A percentile compares a stretch with the other conserved stretches of the same genome.
phyloP scores from a whole-genome alignment of 208 protist genomes.

The Leishmania arabica region DNA sequence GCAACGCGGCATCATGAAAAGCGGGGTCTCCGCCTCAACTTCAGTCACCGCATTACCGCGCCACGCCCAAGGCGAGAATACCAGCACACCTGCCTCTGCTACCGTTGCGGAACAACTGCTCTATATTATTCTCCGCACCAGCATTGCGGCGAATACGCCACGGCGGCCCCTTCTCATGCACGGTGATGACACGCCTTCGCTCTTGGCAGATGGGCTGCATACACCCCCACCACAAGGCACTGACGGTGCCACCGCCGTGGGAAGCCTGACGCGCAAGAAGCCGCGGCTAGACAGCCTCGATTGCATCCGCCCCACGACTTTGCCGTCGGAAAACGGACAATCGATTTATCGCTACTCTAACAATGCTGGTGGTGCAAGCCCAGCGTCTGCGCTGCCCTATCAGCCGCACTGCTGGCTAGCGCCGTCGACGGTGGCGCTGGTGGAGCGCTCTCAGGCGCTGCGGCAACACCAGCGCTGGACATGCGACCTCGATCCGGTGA shows the following conservation, averaged over 20 bases:
- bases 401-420: slow-evolving; percentile 60
- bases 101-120: slow-evolving; percentile 63
- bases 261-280: slow-evolving; percentile 17
- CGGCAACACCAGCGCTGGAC: slow-evolving; percentile 66
- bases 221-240: background rate
- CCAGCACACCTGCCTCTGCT: background rate
- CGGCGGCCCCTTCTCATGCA: background rate
- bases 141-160: slow-evolving; percentile 43
- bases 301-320: background rate
- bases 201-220: background rate
- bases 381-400: slow-evolving; percentile 22
- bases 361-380: background rate
- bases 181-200: background rate
- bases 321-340: background rate
- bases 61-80: background rate
- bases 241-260: background rate
- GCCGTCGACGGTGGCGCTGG: slow-evolving; percentile 41
- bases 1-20: slow-evolving; percentile 12
- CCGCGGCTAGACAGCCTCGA: slow-evolving; percentile 1
- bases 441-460: slow-evolving; percentile 55
- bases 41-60: background rate
- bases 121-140: slow-evolving; percentile 85
- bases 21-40: background rate
- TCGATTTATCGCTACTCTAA: background rate
- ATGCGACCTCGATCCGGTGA: slow-evolving; percentile 63